Evolutionary conservation across 1,284 basidiomycete genomes (phyloP).

Genomic region (Ganoderma lingzhi): DNA sequence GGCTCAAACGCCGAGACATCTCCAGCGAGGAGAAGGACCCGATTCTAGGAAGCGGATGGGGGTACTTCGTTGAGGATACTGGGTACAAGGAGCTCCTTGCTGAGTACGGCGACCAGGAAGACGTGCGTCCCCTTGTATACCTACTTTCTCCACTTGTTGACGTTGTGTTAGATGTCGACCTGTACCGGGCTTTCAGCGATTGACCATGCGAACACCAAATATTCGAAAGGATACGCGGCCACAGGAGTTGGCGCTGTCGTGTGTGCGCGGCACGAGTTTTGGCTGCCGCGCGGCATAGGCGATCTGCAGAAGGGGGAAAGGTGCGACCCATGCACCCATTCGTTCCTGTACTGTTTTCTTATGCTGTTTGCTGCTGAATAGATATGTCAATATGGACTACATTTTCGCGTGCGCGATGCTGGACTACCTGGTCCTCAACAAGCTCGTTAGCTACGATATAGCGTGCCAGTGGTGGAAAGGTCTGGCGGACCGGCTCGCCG

Average conservation of each 20-base stretch:
- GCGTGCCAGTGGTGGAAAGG: constrained; percentile 33
- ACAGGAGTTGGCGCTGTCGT: constrained; percentile 35
- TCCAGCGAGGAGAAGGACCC: no score
- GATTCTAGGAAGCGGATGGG: no score
- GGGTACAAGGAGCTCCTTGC: no score
- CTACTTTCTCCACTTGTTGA: no score
- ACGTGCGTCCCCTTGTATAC: no score
- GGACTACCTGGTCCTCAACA: background rate
- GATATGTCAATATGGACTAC: constrained; percentile 39
- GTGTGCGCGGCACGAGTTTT: constrained; percentile 35
- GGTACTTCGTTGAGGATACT: no score
- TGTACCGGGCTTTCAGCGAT: no score
- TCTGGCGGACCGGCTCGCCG: constrained; percentile 3
- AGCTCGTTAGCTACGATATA: constrained; percentile 34
- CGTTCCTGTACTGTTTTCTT: background rate
- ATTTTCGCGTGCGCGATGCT: constrained; percentile 28
- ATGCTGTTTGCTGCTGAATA: constrained; percentile 4
- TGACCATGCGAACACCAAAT: no score
- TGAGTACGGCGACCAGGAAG: no score
- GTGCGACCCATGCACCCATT: constrained; percentile 14
- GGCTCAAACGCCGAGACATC: no score
- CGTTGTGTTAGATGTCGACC: no score
- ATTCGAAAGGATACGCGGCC: constrained; percentile 3
- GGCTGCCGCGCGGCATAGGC: constrained; percentile 19
- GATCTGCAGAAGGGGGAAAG: constrained; percentile 31